Evolutionary conservation across 202 grass and related monocot species (phyloP).

Genomic region (Schoenoplectus triqueter): DNA sequence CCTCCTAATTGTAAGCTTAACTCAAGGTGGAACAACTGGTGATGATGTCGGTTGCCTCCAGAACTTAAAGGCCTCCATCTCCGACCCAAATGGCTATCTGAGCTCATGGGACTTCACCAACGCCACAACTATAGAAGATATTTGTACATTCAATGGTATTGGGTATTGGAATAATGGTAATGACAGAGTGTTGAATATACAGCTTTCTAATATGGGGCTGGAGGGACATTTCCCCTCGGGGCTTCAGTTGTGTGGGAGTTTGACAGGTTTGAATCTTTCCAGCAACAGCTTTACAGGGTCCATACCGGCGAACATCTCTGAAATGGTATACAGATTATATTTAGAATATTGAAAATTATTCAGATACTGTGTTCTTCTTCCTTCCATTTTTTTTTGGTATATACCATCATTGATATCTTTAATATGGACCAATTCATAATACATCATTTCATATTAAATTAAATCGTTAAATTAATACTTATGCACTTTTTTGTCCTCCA

Average conservation of each 20-base stretch:
- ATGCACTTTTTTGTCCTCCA: too few species aligned
- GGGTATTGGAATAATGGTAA: conserved; percentile 83
- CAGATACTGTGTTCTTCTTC: too few species aligned
- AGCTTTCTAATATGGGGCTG: conserved; percentile 68
- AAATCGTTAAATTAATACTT: too few species aligned
- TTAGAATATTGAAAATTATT: too few species aligned
- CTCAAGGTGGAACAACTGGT: background rate
- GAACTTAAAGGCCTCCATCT: conserved; percentile 38
- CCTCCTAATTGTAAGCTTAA: background rate
- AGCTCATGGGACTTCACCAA: conserved; percentile 60
- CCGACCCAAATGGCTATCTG: conserved; percentile 48
- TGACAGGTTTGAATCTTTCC: conserved; percentile 70
- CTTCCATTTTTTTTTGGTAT: too few species aligned
- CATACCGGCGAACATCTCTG: conserved; percentile 55
- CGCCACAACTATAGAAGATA: conserved; percentile 25
- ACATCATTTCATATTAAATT: too few species aligned
- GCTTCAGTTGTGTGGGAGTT: conserved; percentile 61
- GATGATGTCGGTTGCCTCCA: conserved; percentile 58
- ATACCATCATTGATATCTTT: too few species aligned
- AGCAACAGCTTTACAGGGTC: conserved; percentile 55
- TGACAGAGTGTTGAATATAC: conserved; percentile 60
- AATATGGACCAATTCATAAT: too few species aligned
- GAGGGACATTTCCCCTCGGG: conserved; percentile 61
- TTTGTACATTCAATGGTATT: conserved; percentile 65
- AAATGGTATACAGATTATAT: background rate